Conservation (phyloP, 2,329 filamentous ascomycete genomes). For the Phialophora macrospora region DNA sequence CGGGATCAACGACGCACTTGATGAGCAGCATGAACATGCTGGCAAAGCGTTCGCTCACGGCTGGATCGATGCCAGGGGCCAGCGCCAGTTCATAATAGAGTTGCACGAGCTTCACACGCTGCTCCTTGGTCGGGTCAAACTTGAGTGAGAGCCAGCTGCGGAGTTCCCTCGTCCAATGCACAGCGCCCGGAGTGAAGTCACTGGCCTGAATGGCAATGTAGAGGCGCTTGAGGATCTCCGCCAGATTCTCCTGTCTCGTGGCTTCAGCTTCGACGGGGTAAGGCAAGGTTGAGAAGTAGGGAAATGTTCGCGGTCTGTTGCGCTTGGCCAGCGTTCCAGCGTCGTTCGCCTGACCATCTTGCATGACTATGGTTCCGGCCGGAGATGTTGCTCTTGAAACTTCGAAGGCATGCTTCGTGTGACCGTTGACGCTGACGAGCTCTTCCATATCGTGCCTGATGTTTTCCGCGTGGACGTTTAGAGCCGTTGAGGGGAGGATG, state of each 20-base stretch:
- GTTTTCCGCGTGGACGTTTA: constrained; percentile 26
- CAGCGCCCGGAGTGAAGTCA: constrained; percentile 89
- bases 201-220: constrained; percentile 90
- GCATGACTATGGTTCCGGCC: constrained; percentile 58
- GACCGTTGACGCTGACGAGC: constrained; percentile 26
- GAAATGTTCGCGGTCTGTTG: constrained; percentile 80
- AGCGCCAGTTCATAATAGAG: constrained; percentile 94
- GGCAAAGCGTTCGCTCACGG: constrained; percentile 84
- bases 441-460: constrained; percentile 31
- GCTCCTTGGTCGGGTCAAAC: constrained; percentile 88
- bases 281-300: constrained; percentile 87
- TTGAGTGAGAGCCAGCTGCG: constrained; percentile 94
- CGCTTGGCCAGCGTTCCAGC: constrained; percentile 68
- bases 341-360: constrained; percentile 55
- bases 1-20: constrained; percentile 65
- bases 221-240: constrained; percentile 88
- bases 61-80: constrained; percentile 83
- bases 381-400: constrained; percentile 87
- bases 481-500: not conserved
- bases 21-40: constrained; percentile 96
- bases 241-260: constrained; percentile 76
- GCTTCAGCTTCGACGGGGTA: constrained; percentile 82
- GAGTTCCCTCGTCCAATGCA: constrained; percentile 97
- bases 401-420: constrained; percentile 48
- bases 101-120: constrained; percentile 81